Percentiles rank a stretch among this genome's conserved stretches.
phyloP scores from a whole-genome alignment of 164 flowering plant species.

The Chimonanthus salicifolius region DNA sequence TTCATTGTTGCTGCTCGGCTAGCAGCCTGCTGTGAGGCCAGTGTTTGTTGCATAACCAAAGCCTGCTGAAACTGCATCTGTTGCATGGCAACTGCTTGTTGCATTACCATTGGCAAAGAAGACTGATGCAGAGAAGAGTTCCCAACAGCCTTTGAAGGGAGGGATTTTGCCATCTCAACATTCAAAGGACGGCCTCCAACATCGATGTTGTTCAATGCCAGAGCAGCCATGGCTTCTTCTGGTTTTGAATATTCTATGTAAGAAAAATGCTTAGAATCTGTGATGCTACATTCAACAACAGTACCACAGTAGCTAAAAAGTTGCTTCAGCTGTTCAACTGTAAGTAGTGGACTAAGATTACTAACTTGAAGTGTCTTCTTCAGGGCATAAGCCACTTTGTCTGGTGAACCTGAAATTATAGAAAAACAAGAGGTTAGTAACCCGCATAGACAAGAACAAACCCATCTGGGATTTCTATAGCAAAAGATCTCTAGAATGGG shows the following conservation, averaged over 20 bases:
- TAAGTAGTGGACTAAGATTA: conserved; percentile 90
- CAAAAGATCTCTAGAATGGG: background rate
- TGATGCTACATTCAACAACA: conserved; percentile 80
- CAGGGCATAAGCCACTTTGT: conserved; percentile 50
- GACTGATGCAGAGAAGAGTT: conserved; percentile 48
- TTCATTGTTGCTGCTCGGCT: conserved; percentile 93
- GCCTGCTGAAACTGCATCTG: conserved; percentile 99
- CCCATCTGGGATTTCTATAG: background rate
- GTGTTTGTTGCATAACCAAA: conserved; percentile 82
- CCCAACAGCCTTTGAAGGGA: conserved; percentile 55
- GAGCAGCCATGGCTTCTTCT: conserved; percentile 91
- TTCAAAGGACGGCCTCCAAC: conserved; percentile 92
- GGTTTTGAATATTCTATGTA: conserved; percentile 92
- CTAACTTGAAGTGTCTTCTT: conserved; percentile 89
- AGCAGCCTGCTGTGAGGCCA: conserved; percentile 95
- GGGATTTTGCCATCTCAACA: conserved; percentile 99
- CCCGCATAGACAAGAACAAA: background rate
- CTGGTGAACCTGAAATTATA: conserved; percentile 47
- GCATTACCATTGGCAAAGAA: conserved; percentile 88
- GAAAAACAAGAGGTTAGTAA: conserved; percentile 1
- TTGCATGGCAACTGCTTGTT: conserved; percentile 99
- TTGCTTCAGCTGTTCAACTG: conserved; percentile 86
- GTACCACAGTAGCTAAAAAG: conserved; percentile 85
- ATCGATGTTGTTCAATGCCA: conserved; percentile 89
- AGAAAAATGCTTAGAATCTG: conserved; percentile 94